Base-by-base conservation (phyloP, 2,329 filamentous ascomycete species). In the Pseudogymnoascus sp. region DNA sequence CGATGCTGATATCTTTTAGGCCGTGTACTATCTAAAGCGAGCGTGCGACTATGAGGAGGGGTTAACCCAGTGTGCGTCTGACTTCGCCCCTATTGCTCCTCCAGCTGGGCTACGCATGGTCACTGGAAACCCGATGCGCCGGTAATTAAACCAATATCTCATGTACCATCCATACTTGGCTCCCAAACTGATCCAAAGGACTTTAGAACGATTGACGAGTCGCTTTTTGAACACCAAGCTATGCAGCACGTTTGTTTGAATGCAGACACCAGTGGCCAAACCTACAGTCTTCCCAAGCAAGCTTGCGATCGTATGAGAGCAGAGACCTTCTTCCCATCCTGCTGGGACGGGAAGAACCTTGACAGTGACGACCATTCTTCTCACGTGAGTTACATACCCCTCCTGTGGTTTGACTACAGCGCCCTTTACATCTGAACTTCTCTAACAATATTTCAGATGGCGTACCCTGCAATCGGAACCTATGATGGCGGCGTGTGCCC, bases 61-160 rank as follows among this genome's bases (percentile, higher is more conserved):
- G 9, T n/a, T n/a, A 30, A 57, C 53, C n/a, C 50, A 35, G 12
- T 18, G 57, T 25, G 9, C 38, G 60, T 58, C 35, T 1, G 53
- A 38, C 6, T 35, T 41, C 18, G 35, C 61, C 53, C 62, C 64
- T 15, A 33, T 36, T 33, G 41, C 62, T 14, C 61, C 62, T 25
- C 64, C 63, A 8, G 35, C 60, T 30, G 64, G 66, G n/a, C 63
- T 67, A 58, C 62, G 64, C 30, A 67, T 66, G 66, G 39, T 66
- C 58, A 62, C 64, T 63, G 66, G 66, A 59, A 63, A 58, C 38
- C 63, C 66, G n/a, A 59, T 60, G 65, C 22, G 37, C 38, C 25
- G 60, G 58, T 41, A 63, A 61, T 14, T 33, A 53, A 53, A 14
- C 25, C n/a, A 33, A 18, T 8, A n/a, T 3, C 18, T 53, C 9